Evolutionary conservation across 352 stramenopile species (phyloP), one percentile per base, ranked within the genome.

Genomic region (Pythium aquatile): DNA sequence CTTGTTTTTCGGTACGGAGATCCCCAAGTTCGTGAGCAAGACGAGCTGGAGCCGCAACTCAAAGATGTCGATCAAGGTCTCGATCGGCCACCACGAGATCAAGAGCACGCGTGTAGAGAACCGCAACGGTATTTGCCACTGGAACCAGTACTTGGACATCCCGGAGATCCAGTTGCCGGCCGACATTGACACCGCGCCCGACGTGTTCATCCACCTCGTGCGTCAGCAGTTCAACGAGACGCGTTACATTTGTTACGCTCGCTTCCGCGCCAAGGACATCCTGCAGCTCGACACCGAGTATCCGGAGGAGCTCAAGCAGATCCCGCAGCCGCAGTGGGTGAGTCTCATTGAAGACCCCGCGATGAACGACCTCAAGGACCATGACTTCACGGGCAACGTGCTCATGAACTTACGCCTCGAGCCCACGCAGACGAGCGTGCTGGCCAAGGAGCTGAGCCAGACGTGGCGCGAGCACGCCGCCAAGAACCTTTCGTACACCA

Each of bases 311-410:
- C 56, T 77, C 1, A 70, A 73, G 49, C 65, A 55, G 4, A 80
- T 89, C 37, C 66, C 75, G 24, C 32, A 65, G 24, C 83, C 85
- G 32, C 55, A 87, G 37, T 97, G 89, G 89, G 63, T 94, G 42
- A 76, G 69, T 1, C 67, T 97, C 0, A 75, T 76, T 13, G 83
- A 95, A 75, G 89, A 97, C 61, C 75, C 82, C 20, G 85, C 89
- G 0, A 65, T 96, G 30, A 75, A 96, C 65, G 80, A 91, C 30
- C 68, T 96, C 0, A 73, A 90, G 46, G 84, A 94, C 60, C 79
- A 90, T 49, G 79, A 92, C n/a, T 92, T 94, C 58, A 87, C 83
- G 0, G 89, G 88, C 20, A 94, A 89, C 40, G 58, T 96, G 6
- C 65, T 96, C 20, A 80, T 97, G 74, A 91, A 88, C 40, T 35